phyloP scores from a whole-genome alignment of 306 rosid species.

The Citrullus colocynthis region DNA sequence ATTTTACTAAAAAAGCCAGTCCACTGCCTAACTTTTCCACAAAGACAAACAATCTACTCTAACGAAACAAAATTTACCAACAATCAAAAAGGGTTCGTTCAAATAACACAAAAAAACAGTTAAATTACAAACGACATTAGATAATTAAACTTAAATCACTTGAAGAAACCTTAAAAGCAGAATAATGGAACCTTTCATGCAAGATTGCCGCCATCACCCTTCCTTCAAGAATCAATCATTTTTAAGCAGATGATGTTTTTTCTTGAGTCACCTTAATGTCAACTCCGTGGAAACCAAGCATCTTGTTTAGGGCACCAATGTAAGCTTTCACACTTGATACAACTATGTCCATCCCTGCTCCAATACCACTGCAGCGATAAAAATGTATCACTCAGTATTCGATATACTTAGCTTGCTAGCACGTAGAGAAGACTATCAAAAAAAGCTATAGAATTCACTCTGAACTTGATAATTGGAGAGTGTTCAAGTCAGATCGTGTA shows the following conservation, averaged over 20 bases:
- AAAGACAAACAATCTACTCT: background rate
- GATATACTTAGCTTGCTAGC: background rate
- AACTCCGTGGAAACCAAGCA: constrained; percentile 55
- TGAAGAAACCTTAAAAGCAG: background rate
- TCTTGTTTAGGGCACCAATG: constrained; percentile 71
- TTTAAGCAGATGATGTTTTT: constrained; percentile 21
- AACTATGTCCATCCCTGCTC: constrained; percentile 90
- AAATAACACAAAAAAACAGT: background rate
- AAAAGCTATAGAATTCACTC: background rate
- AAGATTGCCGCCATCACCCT: background rate
- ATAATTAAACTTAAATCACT: background rate
- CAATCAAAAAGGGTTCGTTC: background rate
- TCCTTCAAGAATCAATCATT: background rate
- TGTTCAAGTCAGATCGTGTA: background rate
- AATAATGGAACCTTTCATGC: background rate
- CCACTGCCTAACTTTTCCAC: background rate
- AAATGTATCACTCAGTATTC: background rate
- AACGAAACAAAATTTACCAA: background rate
- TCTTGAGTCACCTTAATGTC: constrained; percentile 13
- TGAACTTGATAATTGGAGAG: background rate
- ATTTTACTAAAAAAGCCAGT: background rate
- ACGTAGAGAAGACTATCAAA: no score
- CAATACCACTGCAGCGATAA: constrained; percentile 44
- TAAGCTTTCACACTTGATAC: constrained; percentile 97
- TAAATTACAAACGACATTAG: background rate